Evolutionary conservation across 805 yeast genomes (phyloP), one percentile per base, ranked within the genome.

Genomic region (Hanseniaspora valbyensis): DNA sequence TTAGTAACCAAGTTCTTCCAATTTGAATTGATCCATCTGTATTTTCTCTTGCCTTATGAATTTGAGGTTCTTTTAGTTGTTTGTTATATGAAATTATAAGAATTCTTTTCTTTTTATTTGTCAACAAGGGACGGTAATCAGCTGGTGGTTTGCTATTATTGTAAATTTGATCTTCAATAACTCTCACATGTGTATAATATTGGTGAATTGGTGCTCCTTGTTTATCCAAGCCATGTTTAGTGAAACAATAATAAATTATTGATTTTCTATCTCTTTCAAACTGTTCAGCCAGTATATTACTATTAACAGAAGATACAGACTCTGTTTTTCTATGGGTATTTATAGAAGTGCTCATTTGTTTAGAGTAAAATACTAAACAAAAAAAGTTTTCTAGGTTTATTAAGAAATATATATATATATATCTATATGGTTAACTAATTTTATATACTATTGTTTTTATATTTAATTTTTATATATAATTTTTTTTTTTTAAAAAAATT

Each of bases 1-100:
- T 83, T 58, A 90, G 67, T 54, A 78, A 80, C 97, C 97, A 89
- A 2, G 95, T 83, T 59, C 96, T 75, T 29, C 97, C 97, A 46
- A 89, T 85, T 65, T 89, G 96, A 58, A 83, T 78, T 1, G 80
- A 64, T 0, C 83, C 81, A 57, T 84, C 83, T 9, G 75, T 69
- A 57, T 83, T 82, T 61, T 78, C 87, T 58, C 94, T 80, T 2
- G 94, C 95, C 65, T 90, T 89, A 62, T 88, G 95, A 12, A 89
- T 58, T 52, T 80, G 72, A 29, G 84, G 80, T 24, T 82, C 67
- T 0, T 90, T 90, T 6, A 80, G 72, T 43, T 74, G 70, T 60
- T 81, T 77, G 2, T 75, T 77, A 33, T 89, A 77, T 44, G 66
- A 61, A n/a, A 70, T 19, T 13, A 65, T 64, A 6, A 84, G 65